Evolutionary conservation across 2,329 filamentous ascomycete genomes (phyloP).

Genomic region (Colletotrichum aenigma): DNA sequence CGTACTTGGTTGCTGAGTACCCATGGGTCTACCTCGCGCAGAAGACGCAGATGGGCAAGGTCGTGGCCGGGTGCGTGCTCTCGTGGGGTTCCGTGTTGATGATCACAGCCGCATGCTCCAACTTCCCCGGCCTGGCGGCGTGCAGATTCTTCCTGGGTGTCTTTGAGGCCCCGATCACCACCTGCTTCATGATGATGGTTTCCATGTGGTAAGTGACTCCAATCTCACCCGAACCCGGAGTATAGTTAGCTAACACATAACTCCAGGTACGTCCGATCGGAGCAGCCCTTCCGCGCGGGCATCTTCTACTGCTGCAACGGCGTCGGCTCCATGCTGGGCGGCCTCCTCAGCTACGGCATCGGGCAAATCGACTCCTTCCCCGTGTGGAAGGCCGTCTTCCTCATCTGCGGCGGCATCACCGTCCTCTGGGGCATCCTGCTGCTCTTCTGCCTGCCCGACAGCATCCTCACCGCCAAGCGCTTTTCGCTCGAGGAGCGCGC

Average conservation of each 20-base stretch:
- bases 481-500: slow-evolving; percentile 60
- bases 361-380: slow-evolving; percentile 59
- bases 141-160: slow-evolving; percentile 50
- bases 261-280: slow-evolving; percentile 43
- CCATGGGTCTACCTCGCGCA: slow-evolving; percentile 38
- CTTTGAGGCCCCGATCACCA: slow-evolving; percentile 52
- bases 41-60: slow-evolving; percentile 37
- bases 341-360: slow-evolving; percentile 61
- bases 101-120: slow-evolving; percentile 42
- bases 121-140: slow-evolving; percentile 45
- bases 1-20: slow-evolving; percentile 45
- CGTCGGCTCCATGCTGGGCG: slow-evolving; percentile 66
- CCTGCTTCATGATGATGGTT: slow-evolving; percentile 55
- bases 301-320: slow-evolving; percentile 48
- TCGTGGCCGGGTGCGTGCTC: slow-evolving; percentile 34
- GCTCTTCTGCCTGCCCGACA: slow-evolving; percentile 64
- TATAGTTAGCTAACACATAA: not conserved
- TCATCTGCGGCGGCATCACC: slow-evolving; percentile 63
- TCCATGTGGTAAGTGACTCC: slow-evolving; percentile 44
- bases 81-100: slow-evolving; percentile 43
- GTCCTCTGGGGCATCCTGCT: slow-evolving; percentile 59
- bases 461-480: slow-evolving; percentile 65
- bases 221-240: fast-evolving
- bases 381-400: slow-evolving; percentile 62
- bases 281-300: slow-evolving; percentile 51